phyloP scores from a whole-genome alignment of 805 yeast species.

The Ogataea pini region DNA sequence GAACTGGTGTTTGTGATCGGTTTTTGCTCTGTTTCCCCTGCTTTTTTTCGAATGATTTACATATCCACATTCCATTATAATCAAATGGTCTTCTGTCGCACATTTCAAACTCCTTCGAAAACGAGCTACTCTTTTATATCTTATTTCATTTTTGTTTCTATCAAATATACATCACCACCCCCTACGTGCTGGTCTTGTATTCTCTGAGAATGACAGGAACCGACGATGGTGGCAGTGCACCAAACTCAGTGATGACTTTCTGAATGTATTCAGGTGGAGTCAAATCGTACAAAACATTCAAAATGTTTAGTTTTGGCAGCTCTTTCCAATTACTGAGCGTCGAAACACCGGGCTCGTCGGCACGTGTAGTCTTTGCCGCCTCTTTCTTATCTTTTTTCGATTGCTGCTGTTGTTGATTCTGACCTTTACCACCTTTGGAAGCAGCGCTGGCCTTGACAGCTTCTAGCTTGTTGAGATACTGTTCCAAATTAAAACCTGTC shows the following conservation, averaged over 20 bases:
- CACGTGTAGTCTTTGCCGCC: conserved; percentile 17
- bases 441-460: conserved; percentile 12
- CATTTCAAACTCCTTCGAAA: background rate
- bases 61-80: background rate
- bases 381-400: conserved; percentile 28
- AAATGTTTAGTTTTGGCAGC: conserved; percentile 62
- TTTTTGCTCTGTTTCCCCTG: background rate
- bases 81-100: background rate
- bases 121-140: background rate
- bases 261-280: conserved; percentile 93
- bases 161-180: conserved; percentile 1
- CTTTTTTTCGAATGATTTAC: background rate
- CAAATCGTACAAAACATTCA: conserved; percentile 87
- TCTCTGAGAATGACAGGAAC: conserved; percentile 96
- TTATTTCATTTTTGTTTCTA: conserved; percentile 1
- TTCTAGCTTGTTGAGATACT: conserved; percentile 52
- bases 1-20: conserved; percentile 1
- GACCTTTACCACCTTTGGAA: conserved; percentile 26
- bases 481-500: conserved; percentile 65
- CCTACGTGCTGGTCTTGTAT: conserved; percentile 54
- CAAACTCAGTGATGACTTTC: conserved; percentile 93
- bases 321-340: conserved; percentile 64
- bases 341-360: conserved; percentile 34
- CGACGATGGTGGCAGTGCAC: conserved; percentile 96
- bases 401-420: conserved; percentile 31